A percentile compares a stretch with the other conserved stretches of the same genome.
Conservation (phyloP, 208 protist genomes). For the Porcisia hertigi region DNA sequence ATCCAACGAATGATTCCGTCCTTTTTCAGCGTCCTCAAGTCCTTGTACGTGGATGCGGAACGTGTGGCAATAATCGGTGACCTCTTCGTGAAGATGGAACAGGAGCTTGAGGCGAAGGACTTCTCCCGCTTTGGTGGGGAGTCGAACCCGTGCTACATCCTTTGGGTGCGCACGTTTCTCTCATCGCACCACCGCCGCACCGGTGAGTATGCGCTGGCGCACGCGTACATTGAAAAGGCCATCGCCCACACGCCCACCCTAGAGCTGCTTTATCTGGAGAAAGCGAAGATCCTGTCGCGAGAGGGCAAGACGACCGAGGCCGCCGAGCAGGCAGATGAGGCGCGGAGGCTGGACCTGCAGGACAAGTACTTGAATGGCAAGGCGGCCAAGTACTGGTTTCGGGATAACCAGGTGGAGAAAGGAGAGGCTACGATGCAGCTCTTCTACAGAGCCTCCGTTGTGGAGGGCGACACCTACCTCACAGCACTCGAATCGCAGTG, state of each 20-base stretch:
- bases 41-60: slow-evolving; percentile 80
- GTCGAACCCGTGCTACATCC: slow-evolving; percentile 67
- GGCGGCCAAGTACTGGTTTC: slow-evolving; percentile 91
- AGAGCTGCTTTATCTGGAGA: slow-evolving; percentile 92
- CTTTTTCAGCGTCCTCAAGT: slow-evolving; percentile 93
- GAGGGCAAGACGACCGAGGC: slow-evolving; percentile 84
- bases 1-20: slow-evolving; percentile 94
- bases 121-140: slow-evolving; percentile 71
- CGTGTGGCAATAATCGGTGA: slow-evolving; percentile 81
- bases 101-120: slow-evolving; percentile 53
- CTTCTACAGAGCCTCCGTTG: slow-evolving; percentile 81
- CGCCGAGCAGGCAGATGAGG: slow-evolving; percentile 78
- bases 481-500: slow-evolving; percentile 95
- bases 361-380: slow-evolving; percentile 97
- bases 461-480: slow-evolving; percentile 68
- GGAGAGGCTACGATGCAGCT: slow-evolving; percentile 88
- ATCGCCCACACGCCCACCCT: slow-evolving; percentile 97
- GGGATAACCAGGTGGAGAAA: slow-evolving; percentile 78
- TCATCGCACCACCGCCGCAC: slow-evolving; percentile 89
- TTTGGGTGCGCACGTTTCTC: slow-evolving; percentile 91
- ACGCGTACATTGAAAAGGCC: slow-evolving; percentile 85
- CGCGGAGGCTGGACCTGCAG: slow-evolving; percentile 93
- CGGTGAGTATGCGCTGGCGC: slow-evolving; percentile 62
- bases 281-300: slow-evolving; percentile 84
- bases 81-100: slow-evolving; percentile 65